A percentile compares a stretch with the other conserved stretches of the same genome.
Conservation (phyloP, 2,329 filamentous ascomycete species). For the Orbilia oligospora region DNA sequence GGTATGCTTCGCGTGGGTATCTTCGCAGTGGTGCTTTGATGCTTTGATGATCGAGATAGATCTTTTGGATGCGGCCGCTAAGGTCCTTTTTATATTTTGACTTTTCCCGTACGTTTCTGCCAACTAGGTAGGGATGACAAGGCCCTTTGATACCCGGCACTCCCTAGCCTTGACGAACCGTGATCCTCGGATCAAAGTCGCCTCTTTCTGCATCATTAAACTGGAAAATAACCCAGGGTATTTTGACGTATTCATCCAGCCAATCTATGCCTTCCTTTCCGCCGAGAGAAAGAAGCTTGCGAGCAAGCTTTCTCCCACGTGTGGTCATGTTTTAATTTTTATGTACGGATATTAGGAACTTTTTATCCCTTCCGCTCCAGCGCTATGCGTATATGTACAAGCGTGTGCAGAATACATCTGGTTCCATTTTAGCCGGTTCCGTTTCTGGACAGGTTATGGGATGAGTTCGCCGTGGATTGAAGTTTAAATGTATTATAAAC, state of each 20-base stretch:
- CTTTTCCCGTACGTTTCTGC: slow-evolving; percentile 1
- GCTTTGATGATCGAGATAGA: slow-evolving; percentile 4
- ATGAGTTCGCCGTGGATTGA: slow-evolving; percentile 53
- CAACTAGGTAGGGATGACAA: slow-evolving; percentile 6
- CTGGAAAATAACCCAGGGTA: slow-evolving; percentile 54
- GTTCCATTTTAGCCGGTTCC: slow-evolving; percentile 55
- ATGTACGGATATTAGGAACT: slow-evolving; percentile 49
- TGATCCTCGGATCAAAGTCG: slow-evolving; percentile 39
- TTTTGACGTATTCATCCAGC: slow-evolving; percentile 48
- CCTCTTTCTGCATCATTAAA: slow-evolving; percentile 30
- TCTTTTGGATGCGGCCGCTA: background rate
- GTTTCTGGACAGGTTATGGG: slow-evolving; percentile 33
- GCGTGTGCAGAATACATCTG: slow-evolving; percentile 47
- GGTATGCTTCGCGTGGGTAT: slow-evolving; percentile 17
- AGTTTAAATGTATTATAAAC: slow-evolving; percentile 45
- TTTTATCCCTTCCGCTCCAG: slow-evolving; percentile 50
- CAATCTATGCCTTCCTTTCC: slow-evolving; percentile 57
- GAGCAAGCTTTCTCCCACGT: slow-evolving; percentile 51
- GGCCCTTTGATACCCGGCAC: slow-evolving; percentile 21
- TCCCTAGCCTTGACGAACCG: slow-evolving; percentile 29
- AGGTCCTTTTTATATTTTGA: slow-evolving; percentile 22
- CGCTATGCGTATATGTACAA: slow-evolving; percentile 8
- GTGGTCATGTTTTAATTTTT: slow-evolving; percentile 11
- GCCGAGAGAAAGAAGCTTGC: slow-evolving; percentile 37
- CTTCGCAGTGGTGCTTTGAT: background rate